These are phyloP conservation scores for Solanum infundibuliforme DNA, from an alignment of 257 asterid species.

Conservation along the genomic window DNA sequence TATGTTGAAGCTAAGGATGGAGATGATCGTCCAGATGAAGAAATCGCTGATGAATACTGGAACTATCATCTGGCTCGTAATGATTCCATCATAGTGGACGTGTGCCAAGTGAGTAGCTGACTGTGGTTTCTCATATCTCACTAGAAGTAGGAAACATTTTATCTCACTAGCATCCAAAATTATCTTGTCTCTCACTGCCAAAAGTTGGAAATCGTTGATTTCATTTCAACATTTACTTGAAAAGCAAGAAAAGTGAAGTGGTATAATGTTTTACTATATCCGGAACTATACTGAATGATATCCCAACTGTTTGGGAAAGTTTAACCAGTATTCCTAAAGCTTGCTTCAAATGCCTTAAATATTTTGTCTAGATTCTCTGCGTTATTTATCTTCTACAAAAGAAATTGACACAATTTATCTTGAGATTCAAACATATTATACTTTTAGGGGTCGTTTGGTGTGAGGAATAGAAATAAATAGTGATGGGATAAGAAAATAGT, in stretches of 20 bases:
- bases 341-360: neutral
- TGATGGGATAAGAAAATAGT: too few relatives aligned
- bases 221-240: neutral
- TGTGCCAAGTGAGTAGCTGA: conserved; percentile 62
- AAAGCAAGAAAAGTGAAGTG: neutral
- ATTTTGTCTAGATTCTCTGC: neutral
- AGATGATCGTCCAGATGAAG: conserved; percentile 76
- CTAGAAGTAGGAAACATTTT: neutral
- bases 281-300: neutral
- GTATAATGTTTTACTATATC: neutral
- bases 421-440: neutral
- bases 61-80: conserved; percentile 90
- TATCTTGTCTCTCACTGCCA: neutral
- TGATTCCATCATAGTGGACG: conserved; percentile 90
- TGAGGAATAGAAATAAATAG: too few relatives aligned
- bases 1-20: conserved; percentile 85
- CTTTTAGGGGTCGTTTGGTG: neutral
- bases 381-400: neutral
- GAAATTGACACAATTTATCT: neutral
- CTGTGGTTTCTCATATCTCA: neutral
- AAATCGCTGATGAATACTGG: conserved; percentile 94
- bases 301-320: neutral
- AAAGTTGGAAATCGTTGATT: neutral
- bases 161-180: neutral
- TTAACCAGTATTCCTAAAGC: neutral